Conservation (phyloP, 2,329 filamentous ascomycete genomes). For the Camptophora hylomeconis region DNA sequence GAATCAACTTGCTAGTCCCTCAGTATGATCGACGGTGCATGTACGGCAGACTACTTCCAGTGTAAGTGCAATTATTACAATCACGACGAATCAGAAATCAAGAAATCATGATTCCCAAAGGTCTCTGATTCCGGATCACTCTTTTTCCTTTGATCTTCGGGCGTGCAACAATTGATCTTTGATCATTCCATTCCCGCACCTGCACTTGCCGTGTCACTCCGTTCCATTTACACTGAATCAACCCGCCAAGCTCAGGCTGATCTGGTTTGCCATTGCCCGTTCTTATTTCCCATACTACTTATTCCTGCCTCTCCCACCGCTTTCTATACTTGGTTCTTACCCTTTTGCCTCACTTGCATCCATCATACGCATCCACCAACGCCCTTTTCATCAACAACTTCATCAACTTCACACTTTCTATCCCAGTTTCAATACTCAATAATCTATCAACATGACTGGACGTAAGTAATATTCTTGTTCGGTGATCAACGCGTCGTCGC, state of each 20-base stretch:
- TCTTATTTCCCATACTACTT: conserved; percentile 9
- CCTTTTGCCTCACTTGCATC: conserved; percentile 6
- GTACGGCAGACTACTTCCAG: too few relatives aligned
- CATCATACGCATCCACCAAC: conserved; percentile 9
- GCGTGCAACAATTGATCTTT: conserved; percentile 9
- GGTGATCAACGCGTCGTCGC: conserved; percentile 6
- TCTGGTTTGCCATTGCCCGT: conserved; percentile 2
- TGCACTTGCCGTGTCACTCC: too few relatives aligned
- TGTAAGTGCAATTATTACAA: too few relatives aligned
- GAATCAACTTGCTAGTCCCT: too few relatives aligned
- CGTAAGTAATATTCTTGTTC: conserved; percentile 32
- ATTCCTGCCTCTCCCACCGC: conserved; percentile 9
- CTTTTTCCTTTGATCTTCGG: conserved; percentile 6
- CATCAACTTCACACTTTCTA: conserved; percentile 19
- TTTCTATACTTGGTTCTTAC: conserved; percentile 8
- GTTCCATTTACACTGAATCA: conserved; percentile 5
- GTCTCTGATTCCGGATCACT: conserved; percentile 2
- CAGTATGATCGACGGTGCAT: too few relatives aligned
- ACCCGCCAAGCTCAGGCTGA: conserved; percentile 3
- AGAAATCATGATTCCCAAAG: conserved; percentile 1
- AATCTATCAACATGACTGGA: conserved; percentile 43
- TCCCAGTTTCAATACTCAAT: conserved; percentile 16
- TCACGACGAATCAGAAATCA: too few relatives aligned
- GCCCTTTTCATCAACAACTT: conserved; percentile 6
- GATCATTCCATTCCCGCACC: too few relatives aligned